Percentiles rank a stretch among this genome's conserved stretches.
These are phyloP conservation scores for Aspergillus oerlinghausenensis DNA, from an alignment of 2,329 filamentous ascomycete genomes.

Conservation along the genomic window DNA sequence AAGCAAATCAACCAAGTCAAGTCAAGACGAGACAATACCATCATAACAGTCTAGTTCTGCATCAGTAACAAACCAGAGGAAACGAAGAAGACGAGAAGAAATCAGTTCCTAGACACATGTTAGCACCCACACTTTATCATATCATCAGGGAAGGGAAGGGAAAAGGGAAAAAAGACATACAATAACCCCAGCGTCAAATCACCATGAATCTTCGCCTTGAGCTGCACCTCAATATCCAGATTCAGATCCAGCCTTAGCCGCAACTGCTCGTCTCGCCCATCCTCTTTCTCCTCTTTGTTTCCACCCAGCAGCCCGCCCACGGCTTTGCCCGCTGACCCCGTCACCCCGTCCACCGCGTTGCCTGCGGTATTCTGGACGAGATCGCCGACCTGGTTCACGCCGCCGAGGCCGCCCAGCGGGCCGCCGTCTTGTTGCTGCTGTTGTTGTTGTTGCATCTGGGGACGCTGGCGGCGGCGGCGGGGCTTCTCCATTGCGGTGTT, in stretches of 20 bases:
- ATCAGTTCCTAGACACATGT: not conserved
- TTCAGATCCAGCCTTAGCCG: slow-evolving; percentile 71
- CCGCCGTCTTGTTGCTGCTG: slow-evolving; percentile 36
- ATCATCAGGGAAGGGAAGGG: not conserved
- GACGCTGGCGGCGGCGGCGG: slow-evolving; percentile 49
- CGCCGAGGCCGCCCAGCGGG: slow-evolving; percentile 46
- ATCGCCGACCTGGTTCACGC: slow-evolving; percentile 55
- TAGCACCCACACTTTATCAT: not conserved
- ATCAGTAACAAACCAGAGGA: not conserved
- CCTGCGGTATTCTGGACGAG: slow-evolving; percentile 48
- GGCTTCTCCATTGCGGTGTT: slow-evolving; percentile 42
- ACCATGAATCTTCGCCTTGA: slow-evolving; percentile 81
- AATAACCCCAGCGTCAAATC: slow-evolving; percentile 74
- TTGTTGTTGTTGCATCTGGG: slow-evolving; percentile 40
- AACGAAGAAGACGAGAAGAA: not conserved
- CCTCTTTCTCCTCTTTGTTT: slow-evolving; percentile 39
- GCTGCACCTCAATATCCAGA: slow-evolving; percentile 75
- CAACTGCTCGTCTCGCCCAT: slow-evolving; percentile 59
- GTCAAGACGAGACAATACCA: too few species aligned
- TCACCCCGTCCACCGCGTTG: slow-evolving; percentile 43
- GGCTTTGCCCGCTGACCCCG: slow-evolving; percentile 39
- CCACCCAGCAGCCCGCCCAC: slow-evolving; percentile 36
- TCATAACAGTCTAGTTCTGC: too few species aligned
- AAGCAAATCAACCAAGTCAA: not conserved
- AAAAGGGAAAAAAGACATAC: slow-evolving; percentile 48